These are phyloP conservation scores for Rhynchospora pubera DNA, from an alignment of 176 grass and related monocot genomes.

Conservation along the genomic window DNA sequence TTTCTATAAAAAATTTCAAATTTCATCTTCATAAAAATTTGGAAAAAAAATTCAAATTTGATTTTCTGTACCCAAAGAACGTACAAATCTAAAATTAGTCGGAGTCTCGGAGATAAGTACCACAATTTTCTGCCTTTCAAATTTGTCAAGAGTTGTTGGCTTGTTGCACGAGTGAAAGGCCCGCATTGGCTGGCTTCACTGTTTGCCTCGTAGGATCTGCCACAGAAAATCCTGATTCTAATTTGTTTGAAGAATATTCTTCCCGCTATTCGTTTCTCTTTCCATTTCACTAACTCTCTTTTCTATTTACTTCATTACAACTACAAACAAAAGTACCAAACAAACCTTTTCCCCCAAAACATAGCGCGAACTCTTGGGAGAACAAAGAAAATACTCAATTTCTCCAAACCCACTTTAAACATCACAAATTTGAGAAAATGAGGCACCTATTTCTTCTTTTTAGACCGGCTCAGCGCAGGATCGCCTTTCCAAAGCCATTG, in stretches of 20 bases:
- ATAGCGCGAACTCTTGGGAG: background rate
- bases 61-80: too few relatives aligned
- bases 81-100: too few relatives aligned
- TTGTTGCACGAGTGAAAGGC: too few relatives aligned
- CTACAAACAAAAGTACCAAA: background rate
- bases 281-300: background rate
- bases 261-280: conserved; percentile 9
- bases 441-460: conserved; percentile 9
- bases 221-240: background rate
- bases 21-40: too few relatives aligned
- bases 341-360: background rate
- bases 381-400: background rate
- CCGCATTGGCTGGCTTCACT: background rate
- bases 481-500: background rate
- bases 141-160: too few relatives aligned
- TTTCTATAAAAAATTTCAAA: too few relatives aligned
- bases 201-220: background rate
- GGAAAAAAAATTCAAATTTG: too few relatives aligned
- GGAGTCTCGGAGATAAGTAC: too few relatives aligned
- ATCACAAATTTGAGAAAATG: background rate
- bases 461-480: background rate
- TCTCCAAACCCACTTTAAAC: background rate
- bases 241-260: conserved; percentile 15
- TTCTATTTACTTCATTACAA: background rate
- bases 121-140: too few relatives aligned